Evolutionary conservation across 768 basidiomycete genomes (phyloP).

Genomic region (Trametes gibbosa): DNA sequence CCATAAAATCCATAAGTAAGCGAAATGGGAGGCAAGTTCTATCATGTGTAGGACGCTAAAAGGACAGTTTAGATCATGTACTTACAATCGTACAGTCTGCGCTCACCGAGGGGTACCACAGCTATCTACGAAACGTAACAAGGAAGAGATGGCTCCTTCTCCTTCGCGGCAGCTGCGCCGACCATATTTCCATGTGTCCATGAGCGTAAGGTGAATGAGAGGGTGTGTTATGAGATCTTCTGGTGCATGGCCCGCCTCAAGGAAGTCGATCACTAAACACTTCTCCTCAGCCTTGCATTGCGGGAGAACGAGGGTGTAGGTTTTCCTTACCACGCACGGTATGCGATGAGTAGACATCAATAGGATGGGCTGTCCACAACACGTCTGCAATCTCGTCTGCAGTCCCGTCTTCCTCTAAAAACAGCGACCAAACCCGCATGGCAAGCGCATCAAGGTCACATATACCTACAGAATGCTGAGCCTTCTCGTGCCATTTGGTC

Average conservation of each 20-base stretch:
- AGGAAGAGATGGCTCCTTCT: conserved; percentile 4
- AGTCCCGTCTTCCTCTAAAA: conserved; percentile 40
- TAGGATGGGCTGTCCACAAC: conserved; percentile 47
- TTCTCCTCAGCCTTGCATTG: not conserved
- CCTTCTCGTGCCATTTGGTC: conserved; percentile 40
- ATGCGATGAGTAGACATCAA: conserved; percentile 25
- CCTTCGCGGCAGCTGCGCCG: conserved; percentile 8
- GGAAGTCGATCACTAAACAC: conserved; percentile 42
- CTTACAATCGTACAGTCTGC: not conserved
- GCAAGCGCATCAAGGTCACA: conserved; percentile 36
- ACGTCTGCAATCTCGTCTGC: conserved; percentile 43
- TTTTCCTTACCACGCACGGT: conserved; percentile 28
- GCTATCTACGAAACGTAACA: conserved; percentile 34
- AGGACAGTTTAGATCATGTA: not conserved
- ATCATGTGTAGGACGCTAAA: conserved; percentile 44
- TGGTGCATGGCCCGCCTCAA: conserved; percentile 33
- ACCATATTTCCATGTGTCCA: conserved; percentile 41
- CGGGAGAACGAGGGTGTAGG: not conserved
- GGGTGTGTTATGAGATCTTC: conserved; percentile 39
- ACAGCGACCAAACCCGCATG: conserved; percentile 39
- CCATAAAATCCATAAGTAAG: conserved; percentile 42
- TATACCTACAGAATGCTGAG: conserved; percentile 24
- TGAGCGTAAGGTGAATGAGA: conserved; percentile 38
- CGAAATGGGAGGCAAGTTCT: conserved; percentile 38
- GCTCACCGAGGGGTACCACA: conserved; percentile 47